Conservation (phyloP, 371 early-diverging fungal species). For the Rhizopus sp. region DNA sequence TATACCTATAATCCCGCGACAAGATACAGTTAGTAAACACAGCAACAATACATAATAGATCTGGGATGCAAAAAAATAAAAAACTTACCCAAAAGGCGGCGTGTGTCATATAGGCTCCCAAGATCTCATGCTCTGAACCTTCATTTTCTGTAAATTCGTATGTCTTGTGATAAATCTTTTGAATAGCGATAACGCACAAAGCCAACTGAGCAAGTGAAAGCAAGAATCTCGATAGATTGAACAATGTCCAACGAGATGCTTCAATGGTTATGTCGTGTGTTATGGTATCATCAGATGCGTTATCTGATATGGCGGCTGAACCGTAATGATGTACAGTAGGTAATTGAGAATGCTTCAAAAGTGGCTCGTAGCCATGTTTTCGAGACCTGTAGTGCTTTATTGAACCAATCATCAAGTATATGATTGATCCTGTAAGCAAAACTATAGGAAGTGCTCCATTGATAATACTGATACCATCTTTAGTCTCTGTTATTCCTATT, state of each 20-base stretch:
- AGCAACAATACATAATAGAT: not conserved
- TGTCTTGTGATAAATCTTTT: not conserved
- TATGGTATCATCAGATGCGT: constrained; percentile 9
- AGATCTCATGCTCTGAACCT: constrained; percentile 1
- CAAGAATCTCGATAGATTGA: constrained; percentile 7
- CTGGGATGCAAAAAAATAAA: not conserved
- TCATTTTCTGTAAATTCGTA: constrained; percentile 4
- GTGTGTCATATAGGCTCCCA: constrained; percentile 6
- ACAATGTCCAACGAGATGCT: constrained; percentile 14
- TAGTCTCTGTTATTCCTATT: not conserved
- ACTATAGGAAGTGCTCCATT: constrained; percentile 2
- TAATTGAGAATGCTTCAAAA: constrained; percentile 9
- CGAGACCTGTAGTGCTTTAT: constrained; percentile 9
- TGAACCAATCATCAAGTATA: not conserved
- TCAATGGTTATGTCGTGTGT: constrained; percentile 7
- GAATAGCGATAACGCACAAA: constrained; percentile 1
- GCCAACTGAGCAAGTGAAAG: constrained; percentile 13
- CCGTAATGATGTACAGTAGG: constrained; percentile 5
- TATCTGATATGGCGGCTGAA: not conserved
- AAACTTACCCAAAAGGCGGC: constrained; percentile 20
- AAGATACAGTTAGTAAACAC: not conserved
- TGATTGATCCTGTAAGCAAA: not conserved
- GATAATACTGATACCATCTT: not conserved
- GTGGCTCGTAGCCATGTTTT: constrained; percentile 3
- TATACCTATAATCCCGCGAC: constrained; percentile 12